phyloP scores from a whole-genome alignment of 1,284 basidiomycete genomes.

The Malassezia dermatis region DNA sequence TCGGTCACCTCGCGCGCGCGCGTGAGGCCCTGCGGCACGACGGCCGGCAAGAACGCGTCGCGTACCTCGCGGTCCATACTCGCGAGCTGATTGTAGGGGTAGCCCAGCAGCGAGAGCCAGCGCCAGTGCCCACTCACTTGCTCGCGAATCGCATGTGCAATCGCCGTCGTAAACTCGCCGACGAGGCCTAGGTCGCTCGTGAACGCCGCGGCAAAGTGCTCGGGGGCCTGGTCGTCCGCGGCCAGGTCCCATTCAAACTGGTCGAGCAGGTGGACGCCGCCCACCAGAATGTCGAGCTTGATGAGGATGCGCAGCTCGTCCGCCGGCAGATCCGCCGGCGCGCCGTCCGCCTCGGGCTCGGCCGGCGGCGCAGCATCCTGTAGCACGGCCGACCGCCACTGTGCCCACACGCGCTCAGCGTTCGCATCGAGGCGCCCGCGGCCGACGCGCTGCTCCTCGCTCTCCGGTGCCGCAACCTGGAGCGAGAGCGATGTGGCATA shows the following conservation, averaged over 20 bases:
- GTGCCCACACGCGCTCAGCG: background rate
- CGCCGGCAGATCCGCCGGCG: too few relatives aligned
- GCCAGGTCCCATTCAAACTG: constrained; percentile 97
- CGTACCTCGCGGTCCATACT: constrained; percentile 86
- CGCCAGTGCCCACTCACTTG: constrained; percentile 86
- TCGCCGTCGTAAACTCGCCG: constrained; percentile 79
- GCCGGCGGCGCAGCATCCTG: background rate
- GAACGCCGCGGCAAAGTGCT: constrained; percentile 83
- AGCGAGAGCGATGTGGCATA: constrained; percentile 50
- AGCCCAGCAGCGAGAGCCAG: constrained; percentile 80
- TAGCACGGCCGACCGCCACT: background rate
- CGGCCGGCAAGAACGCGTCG: constrained; percentile 70
- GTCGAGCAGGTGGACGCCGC: constrained; percentile 84
- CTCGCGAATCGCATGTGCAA: constrained; percentile 89
- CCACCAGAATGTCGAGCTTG: constrained; percentile 93
- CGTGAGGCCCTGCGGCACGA: constrained; percentile 49
- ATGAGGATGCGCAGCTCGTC: constrained; percentile 75
- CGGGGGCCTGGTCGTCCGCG: constrained; percentile 63
- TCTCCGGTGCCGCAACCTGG: background rate
- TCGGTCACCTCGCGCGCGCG: constrained; percentile 59
- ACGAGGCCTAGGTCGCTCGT: constrained; percentile 74
- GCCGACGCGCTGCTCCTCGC: background rate
- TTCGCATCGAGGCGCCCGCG: constrained; percentile 10
- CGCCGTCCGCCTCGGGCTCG: background rate
- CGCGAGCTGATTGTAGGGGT: constrained; percentile 66